Percentiles rank a stretch among this genome's conserved stretches.
Conservation (phyloP, 2,329 filamentous ascomycete species). For the Penicillium concentricum region DNA sequence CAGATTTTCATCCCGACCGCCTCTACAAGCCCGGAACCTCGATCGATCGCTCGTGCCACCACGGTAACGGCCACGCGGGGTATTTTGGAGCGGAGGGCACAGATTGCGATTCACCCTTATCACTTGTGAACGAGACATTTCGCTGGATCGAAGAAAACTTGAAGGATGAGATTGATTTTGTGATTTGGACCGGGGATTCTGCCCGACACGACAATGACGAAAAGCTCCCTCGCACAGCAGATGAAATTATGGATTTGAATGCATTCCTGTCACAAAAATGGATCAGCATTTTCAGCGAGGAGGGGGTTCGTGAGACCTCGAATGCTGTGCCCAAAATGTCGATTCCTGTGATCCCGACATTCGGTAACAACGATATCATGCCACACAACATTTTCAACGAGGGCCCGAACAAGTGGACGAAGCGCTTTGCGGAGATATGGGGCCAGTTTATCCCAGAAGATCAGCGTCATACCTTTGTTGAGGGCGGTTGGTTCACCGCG, state of each 20-base stretch:
- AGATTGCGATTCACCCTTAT: constrained; percentile 80
- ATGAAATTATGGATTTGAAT: constrained; percentile 78
- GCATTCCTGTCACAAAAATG: constrained; percentile 73
- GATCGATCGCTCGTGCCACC: constrained; percentile 72
- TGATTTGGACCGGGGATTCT: constrained; percentile 90
- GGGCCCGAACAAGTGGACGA: constrained; percentile 85
- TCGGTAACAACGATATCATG: constrained; percentile 96
- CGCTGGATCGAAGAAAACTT: constrained; percentile 80
- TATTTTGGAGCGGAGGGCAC: constrained; percentile 81
- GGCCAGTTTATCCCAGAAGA: constrained; percentile 82
- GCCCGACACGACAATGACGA: constrained; percentile 89
- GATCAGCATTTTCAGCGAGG: constrained; percentile 64
- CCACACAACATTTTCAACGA: constrained; percentile 89
- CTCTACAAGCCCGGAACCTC: constrained; percentile 80
- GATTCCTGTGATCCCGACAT: constrained; percentile 82
- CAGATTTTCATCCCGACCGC: constrained; percentile 88
- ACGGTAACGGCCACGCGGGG: constrained; percentile 72
- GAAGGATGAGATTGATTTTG: constrained; percentile 78
- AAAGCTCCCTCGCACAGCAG: constrained; percentile 68
- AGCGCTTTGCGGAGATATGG: constrained; percentile 77
- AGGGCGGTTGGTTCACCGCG: constrained; percentile 91
- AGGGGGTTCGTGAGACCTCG: constrained; percentile 45
- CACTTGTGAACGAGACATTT: constrained; percentile 84
- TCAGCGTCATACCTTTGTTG: constrained; percentile 85
- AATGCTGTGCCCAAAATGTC: constrained; percentile 56